phyloP scores from a whole-genome alignment of 2,329 filamentous ascomycete genomes.

The Malbranchea cinnamomea region DNA sequence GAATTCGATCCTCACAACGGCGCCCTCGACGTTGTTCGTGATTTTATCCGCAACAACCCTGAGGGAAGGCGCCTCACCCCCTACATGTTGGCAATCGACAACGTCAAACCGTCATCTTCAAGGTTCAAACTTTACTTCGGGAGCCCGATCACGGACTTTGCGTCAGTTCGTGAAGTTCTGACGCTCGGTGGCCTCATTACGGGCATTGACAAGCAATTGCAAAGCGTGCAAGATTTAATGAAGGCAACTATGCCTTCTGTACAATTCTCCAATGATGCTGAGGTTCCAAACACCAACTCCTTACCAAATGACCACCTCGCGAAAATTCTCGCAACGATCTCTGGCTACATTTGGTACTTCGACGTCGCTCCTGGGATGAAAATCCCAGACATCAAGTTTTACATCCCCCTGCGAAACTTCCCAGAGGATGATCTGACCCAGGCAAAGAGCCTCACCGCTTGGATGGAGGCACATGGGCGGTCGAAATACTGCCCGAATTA shows the following conservation, averaged over 20 bases:
- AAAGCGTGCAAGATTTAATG: no score
- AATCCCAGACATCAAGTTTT: conserved; percentile 14
- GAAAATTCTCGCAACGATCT: conserved; percentile 4
- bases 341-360: conserved; percentile 14
- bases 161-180: neutral
- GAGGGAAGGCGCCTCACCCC: no score
- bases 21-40: no score
- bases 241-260: no score
- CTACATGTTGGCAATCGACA: conserved; percentile 1
- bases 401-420: conserved; percentile 10
- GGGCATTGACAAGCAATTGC: no score
- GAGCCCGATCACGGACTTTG: neutral
- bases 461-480: conserved; percentile 10
- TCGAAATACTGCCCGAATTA: conserved; percentile 4
- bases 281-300: no score
- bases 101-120: neutral
- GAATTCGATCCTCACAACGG: no score
- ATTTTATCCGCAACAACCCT: no score
- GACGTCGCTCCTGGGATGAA: conserved; percentile 11
- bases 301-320: no score
- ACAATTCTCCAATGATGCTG: no score
- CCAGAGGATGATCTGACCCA: conserved; percentile 10
- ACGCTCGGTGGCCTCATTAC: neutral
- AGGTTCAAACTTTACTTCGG: conserved; percentile 1
- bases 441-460: conserved; percentile 4